These are phyloP conservation scores for Basipetospora chlamydospora DNA, from an alignment of 2,329 filamentous ascomycete genomes.

Conservation along the genomic window DNA sequence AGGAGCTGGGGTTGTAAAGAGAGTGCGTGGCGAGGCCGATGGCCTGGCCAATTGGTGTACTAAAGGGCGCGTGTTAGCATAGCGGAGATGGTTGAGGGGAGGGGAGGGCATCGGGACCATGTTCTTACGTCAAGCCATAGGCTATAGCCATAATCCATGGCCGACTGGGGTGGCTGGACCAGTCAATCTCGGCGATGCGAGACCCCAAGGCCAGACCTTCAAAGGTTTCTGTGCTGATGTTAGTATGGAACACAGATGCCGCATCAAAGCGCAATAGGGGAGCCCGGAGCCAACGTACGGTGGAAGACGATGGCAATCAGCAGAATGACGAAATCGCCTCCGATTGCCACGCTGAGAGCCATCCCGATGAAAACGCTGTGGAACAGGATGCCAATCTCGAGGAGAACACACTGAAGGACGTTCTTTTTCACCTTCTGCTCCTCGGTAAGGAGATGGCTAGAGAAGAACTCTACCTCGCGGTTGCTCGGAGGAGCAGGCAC, in stretches of 20 bases:
- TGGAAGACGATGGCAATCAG: slow-evolving; percentile 68
- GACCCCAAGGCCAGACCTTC: slow-evolving; percentile 48
- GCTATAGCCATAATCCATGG: slow-evolving; percentile 43
- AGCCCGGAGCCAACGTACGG: slow-evolving; percentile 20
- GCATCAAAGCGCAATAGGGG: background rate
- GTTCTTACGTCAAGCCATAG: slow-evolving; percentile 37
- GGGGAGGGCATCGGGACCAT: background rate
- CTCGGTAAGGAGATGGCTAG: slow-evolving; percentile 18
- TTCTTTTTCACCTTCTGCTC: slow-evolving; percentile 48
- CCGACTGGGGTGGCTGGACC: slow-evolving; percentile 25
- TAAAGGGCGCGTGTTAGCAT: slow-evolving; percentile 17
- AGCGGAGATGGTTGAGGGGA: too few species aligned
- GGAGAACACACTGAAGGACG: slow-evolving; percentile 60
- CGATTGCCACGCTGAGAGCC: slow-evolving; percentile 65
- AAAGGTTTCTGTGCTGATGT: slow-evolving; percentile 22
- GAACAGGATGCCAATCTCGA: slow-evolving; percentile 59
- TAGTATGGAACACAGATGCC: background rate
- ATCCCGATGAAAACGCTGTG: slow-evolving; percentile 75
- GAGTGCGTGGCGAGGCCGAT: slow-evolving; percentile 56
- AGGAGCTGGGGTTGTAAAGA: slow-evolving; percentile 52
- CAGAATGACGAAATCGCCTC: slow-evolving; percentile 63
- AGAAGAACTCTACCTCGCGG: background rate
- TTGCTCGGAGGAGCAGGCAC: background rate
- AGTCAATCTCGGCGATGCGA: slow-evolving; percentile 43
- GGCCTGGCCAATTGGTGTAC: slow-evolving; percentile 58